Base-by-base conservation (phyloP, 2,329 filamentous ascomycete genomes). In the Leptographium flavum region DNA sequence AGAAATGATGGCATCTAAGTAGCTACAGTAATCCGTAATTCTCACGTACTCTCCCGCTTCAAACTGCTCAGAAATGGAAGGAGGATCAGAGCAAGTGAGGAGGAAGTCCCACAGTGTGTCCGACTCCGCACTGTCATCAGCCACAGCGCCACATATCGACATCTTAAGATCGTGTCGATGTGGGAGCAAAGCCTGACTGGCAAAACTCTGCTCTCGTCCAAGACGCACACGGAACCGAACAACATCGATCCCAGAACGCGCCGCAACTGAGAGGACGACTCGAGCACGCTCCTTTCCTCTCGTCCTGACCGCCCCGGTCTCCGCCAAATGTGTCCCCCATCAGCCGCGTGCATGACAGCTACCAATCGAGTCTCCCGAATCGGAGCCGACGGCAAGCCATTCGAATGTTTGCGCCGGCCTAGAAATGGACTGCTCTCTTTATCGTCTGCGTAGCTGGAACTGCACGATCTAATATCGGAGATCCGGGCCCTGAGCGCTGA, bases 391-490 rank as follows among this genome's bases (percentile, higher is more conserved):
- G 39, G 21, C 45, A 23, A 30, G 32, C 36, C 35, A 31, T 33
- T 14, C 42, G 19, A 19, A 35, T 43, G 28, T 17, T 38, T 45
- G 17, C 43, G 27, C 37, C 43, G 39, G 32, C 28, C 45, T 25
- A 49, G 50, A 43, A 47, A 53, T 53, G 52, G 52, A 50, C 50
- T 47, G 48, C 42, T 45, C 37, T 37, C 35, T 31, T 39, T 33
- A 21, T 21, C 45, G 13, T 22, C 25, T 31, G 25, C 33, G 42
- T 37, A 38, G 42, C 40, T 42, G 45, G 43, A 44, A 49, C 41
- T 43, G 43, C 46, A 50, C 50, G 52, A 53, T 47, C 49, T 43
- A 23, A 51, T 50, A 45, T 51, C 50, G 52, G 39, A 31, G 39
- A n/a, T n/a, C n/a, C n/a, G n/a, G n/a, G 17, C 11, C 14, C 39